A percentile compares a stretch with the other conserved stretches of the same genome.
phyloP scores from a whole-genome alignment of 2,329 filamentous ascomycete species.

The Truncatella angustata region DNA sequence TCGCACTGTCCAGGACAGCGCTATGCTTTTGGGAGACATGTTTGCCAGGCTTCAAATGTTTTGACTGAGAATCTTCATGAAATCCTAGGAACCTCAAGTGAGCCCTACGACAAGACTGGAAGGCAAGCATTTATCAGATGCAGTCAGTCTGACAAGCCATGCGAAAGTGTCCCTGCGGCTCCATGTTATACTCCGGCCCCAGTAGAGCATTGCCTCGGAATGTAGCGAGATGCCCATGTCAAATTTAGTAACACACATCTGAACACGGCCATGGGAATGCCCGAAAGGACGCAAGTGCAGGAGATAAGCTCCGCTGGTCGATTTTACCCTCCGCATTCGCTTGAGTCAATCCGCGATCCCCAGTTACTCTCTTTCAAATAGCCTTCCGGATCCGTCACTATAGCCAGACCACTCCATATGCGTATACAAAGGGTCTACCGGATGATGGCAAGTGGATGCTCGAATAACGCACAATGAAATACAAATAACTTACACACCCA shows the following conservation, averaged over 20 bases:
- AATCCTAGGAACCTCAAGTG: background rate
- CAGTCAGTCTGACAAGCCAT: background rate
- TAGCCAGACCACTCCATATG: conserved; percentile 11
- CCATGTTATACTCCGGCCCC: background rate
- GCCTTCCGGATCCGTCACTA: conserved; percentile 30
- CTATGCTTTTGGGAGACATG: conserved; percentile 9
- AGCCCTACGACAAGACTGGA: background rate
- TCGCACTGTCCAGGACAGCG: conserved; percentile 11
- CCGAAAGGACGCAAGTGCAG: background rate
- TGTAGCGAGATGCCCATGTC: conserved; percentile 7
- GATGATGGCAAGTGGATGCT: conserved; percentile 9
- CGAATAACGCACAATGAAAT: conserved; percentile 14
- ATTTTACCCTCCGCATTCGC: background rate
- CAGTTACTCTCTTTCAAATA: background rate
- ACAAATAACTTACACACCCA: conserved; percentile 29
- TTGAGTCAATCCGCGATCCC: conserved; percentile 1
- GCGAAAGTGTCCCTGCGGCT: background rate
- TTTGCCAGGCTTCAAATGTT: conserved; percentile 14
- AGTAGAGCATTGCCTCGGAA: background rate
- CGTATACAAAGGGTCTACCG: conserved; percentile 19
- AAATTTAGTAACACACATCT: conserved; percentile 5
- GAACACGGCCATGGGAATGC: background rate
- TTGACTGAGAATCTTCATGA: conserved; percentile 8
- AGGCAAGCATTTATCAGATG: conserved; percentile 7
- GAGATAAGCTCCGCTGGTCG: no score